phyloP scores from a whole-genome alignment of 495 filamentous ascomycete genomes.

The Penicillium cataractarum region DNA sequence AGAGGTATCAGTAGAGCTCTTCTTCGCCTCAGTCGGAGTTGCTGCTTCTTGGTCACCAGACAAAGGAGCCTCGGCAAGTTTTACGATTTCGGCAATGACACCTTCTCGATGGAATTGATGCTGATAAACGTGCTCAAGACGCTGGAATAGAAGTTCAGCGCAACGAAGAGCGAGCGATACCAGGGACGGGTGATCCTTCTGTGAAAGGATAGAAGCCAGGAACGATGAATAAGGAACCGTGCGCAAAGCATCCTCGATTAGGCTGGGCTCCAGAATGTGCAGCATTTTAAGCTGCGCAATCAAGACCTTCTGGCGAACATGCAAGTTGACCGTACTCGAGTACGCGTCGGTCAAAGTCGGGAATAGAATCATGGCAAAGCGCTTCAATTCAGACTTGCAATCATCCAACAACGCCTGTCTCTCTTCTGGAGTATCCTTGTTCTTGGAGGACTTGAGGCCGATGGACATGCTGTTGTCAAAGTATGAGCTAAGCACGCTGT shows the following conservation, averaged over 20 bases:
- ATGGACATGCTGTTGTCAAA: constrained; percentile 41
- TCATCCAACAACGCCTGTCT: constrained; percentile 73
- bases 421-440: constrained; percentile 73
- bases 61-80: constrained; percentile 63
- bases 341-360: constrained; percentile 97
- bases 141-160: constrained; percentile 81
- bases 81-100: constrained; percentile 87
- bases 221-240: constrained; percentile 96
- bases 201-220: constrained; percentile 91
- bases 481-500: constrained; percentile 56
- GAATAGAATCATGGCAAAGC: constrained; percentile 93
- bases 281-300: constrained; percentile 97
- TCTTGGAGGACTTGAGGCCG: constrained; percentile 41
- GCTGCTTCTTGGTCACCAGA: constrained; percentile 38
- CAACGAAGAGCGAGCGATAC: constrained; percentile 87
- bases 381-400: constrained; percentile 82
- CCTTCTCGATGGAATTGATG: constrained; percentile 98
- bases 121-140: constrained; percentile 84
- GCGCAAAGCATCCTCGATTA: constrained; percentile 86
- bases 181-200: constrained; percentile 87
- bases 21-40: constrained; percentile 9
- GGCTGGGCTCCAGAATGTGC: constrained; percentile 82
- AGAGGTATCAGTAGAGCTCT: constrained; percentile 11
- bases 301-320: constrained; percentile 94
- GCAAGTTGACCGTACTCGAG: constrained; percentile 97